Conservation (phyloP, 2,329 filamentous ascomycete species). For the Trichoderma hamatum region DNA sequence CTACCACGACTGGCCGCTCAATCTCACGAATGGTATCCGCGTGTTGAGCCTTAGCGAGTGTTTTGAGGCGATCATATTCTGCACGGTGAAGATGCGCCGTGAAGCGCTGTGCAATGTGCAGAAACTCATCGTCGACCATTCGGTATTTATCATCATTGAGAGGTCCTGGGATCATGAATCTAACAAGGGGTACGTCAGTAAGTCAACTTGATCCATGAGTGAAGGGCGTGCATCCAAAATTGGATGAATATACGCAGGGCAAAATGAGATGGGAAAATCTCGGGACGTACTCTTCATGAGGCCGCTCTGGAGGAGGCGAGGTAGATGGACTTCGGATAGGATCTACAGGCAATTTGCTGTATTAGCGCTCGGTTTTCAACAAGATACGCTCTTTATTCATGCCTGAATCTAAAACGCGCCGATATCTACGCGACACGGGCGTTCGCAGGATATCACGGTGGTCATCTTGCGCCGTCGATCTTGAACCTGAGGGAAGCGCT, state of each 20-base stretch:
- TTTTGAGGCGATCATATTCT: slow-evolving; percentile 72
- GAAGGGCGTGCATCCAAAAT: not conserved
- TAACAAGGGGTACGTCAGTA: slow-evolving; percentile 33
- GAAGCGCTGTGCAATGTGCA: slow-evolving; percentile 67
- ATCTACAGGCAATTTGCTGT: slow-evolving; percentile 27
- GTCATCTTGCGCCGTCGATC: not conserved
- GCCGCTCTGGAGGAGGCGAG: slow-evolving; percentile 55
- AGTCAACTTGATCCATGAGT: not conserved
- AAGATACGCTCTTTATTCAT: not conserved
- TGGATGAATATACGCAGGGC: not conserved
- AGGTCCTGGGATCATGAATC: slow-evolving; percentile 67
- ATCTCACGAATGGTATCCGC: slow-evolving; percentile 55
- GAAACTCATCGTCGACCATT: slow-evolving; percentile 84
- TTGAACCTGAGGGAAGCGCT: not conserved
- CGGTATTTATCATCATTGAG: slow-evolving; percentile 72
- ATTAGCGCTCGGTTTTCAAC: not conserved
- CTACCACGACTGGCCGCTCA: slow-evolving; percentile 53
- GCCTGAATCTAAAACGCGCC: slow-evolving; percentile 33
- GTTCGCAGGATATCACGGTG: not conserved
- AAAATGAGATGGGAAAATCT: not conserved
- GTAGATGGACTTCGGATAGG: slow-evolving; percentile 48
- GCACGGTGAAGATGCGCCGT: slow-evolving; percentile 77
- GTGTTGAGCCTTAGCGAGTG: slow-evolving; percentile 57
- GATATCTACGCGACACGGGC: slow-evolving; percentile 14
- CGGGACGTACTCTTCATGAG: slow-evolving; percentile 47